Base-by-base conservation (phyloP, 805 yeast genomes). In the Pichia paraexigua region DNA sequence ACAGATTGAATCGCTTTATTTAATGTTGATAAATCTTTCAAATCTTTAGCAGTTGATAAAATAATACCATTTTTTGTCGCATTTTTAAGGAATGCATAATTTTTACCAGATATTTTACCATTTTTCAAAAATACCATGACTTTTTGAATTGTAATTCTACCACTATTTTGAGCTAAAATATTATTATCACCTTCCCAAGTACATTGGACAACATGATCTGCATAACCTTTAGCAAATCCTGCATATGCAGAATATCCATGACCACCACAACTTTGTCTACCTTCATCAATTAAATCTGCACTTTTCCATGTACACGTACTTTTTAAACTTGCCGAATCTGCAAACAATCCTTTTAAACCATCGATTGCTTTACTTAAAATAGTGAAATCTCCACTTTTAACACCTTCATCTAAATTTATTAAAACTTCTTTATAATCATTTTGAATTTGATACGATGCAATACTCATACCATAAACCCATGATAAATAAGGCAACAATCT, bases 181-280 rank as follows among this genome's bases (percentile, higher is more conserved):
- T 83, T 90, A 73, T 91, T 91, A 69, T 91, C 97, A 68, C 97
- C 97, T 73, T 91, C 97, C 97, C 97, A 91, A 20, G 97, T 91
- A 70, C 96, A 90, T 71, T 91, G 97, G 41, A 91, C 97, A n/a
- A 87, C 96, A 88, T 95, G 92, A 67, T 91, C 97, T 56, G 78
- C 78, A 72, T 81, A 88, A 13, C 90, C 90, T 65, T 85, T 87
- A 41, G 95, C 96, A 65, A 91, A 87, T 2, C 91, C 96, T 57
- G 88, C 81, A 69, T 91, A 91, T n/a, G 90, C 81, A 24, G 95
- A 88, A 71, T 91, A 91, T 41, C 97, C 97, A 69, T 87, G 96
- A 32, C 97, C 97, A 66, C 97, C 97, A 69, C 96, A 90, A 2
- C 95, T 77, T 70, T 91, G 97, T 71, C 97, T 80, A 57, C 90